These are phyloP conservation scores for Omphalotus olearius DNA, from an alignment of 1,284 basidiomycete genomes.

Conservation along the genomic window DNA sequence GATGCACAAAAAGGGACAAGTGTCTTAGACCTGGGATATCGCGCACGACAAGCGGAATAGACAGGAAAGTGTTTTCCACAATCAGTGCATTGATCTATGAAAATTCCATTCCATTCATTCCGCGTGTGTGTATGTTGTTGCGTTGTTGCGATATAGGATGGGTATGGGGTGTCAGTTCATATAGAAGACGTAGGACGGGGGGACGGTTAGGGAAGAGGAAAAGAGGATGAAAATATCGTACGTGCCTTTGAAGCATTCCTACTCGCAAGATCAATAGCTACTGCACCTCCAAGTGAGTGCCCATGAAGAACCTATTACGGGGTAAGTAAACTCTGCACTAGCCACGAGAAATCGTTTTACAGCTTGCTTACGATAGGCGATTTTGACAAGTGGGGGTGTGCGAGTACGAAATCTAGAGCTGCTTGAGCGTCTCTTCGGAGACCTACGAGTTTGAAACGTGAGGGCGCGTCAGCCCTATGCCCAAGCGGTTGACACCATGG, in stretches of 20 bases:
- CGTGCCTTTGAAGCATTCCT: slow-evolving; percentile 26
- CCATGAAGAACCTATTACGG: slow-evolving; percentile 39
- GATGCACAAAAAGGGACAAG: slow-evolving; percentile 26
- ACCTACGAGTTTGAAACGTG: slow-evolving; percentile 21
- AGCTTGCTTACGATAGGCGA: slow-evolving; percentile 26
- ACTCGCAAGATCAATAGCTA: slow-evolving; percentile 37
- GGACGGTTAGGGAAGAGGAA: background rate
- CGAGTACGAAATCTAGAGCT: slow-evolving; percentile 30
- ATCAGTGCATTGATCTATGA: slow-evolving; percentile 30
- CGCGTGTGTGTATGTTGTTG: no score
- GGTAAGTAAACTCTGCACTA: background rate
- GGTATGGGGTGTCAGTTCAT: background rate
- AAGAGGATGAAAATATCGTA: background rate
- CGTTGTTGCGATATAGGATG: no score
- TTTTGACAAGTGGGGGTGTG: slow-evolving; percentile 23
- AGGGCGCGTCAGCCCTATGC: background rate
- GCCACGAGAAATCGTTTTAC: background rate
- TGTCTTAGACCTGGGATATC: slow-evolving; percentile 23
- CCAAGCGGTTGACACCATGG: no score
- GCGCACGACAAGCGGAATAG: slow-evolving; percentile 29
- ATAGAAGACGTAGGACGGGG: no score
- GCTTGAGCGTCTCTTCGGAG: slow-evolving; percentile 37
- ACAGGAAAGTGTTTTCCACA: slow-evolving; percentile 36
- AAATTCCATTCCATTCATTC: no score
- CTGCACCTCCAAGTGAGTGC: slow-evolving; percentile 38